phyloP scores from a whole-genome alignment of 2,329 filamentous ascomycete species.

The Epichloe typhina region DNA sequence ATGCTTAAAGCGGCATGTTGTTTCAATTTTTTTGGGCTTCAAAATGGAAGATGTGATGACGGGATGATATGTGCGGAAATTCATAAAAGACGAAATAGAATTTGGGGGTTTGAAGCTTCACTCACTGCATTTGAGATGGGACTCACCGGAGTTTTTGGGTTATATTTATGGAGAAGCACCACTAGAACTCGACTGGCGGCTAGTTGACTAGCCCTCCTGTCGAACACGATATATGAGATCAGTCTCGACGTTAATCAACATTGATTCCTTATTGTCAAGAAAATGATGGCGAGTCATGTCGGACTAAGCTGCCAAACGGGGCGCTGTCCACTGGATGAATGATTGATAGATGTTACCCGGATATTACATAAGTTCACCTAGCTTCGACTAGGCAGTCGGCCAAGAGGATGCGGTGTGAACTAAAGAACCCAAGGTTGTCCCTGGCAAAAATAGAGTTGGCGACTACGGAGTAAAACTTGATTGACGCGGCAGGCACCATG shows the following conservation, averaged over 20 bases:
- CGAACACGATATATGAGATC: background rate
- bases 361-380: too few species aligned
- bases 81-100: background rate
- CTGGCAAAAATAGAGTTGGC: too few species aligned
- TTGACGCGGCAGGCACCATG: too few species aligned
- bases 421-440: too few species aligned
- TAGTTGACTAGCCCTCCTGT: constrained; percentile 1
- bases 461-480: too few species aligned
- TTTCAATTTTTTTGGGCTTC: background rate
- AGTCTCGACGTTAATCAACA: background rate
- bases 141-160: constrained; percentile 1
- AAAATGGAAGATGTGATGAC: background rate
- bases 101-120: background rate
- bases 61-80: background rate
- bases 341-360: too few species aligned
- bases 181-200: constrained; percentile 3
- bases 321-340: too few species aligned
- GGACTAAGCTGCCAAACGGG: too few species aligned
- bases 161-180: background rate
- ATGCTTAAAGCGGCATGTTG: constrained; percentile 45
- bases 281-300: too few species aligned
- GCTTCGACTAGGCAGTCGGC: too few species aligned
- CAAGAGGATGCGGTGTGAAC: too few species aligned
- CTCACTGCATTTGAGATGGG: background rate
- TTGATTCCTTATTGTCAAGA: background rate